These are phyloP conservation scores for Hymenoscyphus fructigenus DNA, from an alignment of 2,329 filamentous ascomycete genomes.

Conservation along the genomic window DNA sequence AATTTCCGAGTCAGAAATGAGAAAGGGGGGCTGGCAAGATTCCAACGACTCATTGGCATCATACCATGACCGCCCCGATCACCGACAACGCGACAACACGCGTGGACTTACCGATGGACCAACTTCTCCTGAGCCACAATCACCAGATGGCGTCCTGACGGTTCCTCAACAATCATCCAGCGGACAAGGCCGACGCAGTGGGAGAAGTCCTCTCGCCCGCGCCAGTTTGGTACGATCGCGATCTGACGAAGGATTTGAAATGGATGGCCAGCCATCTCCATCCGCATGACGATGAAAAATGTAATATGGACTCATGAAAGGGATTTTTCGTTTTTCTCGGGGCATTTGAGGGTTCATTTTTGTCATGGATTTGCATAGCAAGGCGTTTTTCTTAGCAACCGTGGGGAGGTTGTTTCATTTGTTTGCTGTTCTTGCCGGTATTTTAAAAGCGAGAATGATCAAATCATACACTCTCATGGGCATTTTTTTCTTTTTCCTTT, in stretches of 20 bases:
- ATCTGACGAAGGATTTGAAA: constrained; percentile 30
- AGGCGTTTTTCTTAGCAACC: not conserved
- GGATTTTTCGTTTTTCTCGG: not conserved
- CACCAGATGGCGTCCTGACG: constrained; percentile 19
- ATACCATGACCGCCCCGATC: constrained; percentile 27
- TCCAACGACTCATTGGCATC: constrained; percentile 38
- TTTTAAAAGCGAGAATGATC: not conserved
- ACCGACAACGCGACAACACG: constrained; percentile 14
- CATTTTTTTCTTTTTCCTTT: not conserved
- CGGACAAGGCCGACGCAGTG: constrained; percentile 28
- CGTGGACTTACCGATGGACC: constrained; percentile 15
- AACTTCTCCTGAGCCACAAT: constrained; percentile 14
- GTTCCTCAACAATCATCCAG: constrained; percentile 25
- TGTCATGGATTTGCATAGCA: constrained; percentile 1
- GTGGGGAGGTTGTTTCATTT: not conserved
- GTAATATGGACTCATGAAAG: not conserved
- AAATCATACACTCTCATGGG: not conserved
- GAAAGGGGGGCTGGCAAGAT: constrained; percentile 44
- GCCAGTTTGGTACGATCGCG: constrained; percentile 36
- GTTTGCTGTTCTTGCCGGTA: not conserved
- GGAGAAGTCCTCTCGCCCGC: constrained; percentile 39
- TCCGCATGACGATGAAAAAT: not conserved
- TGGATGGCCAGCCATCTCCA: constrained; percentile 22
- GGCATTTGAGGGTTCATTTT: not conserved
- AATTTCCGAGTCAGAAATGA: constrained; percentile 46